Evolutionary conservation across 257 asterid species (phyloP).

Genomic region (Cinchona pubescens): DNA sequence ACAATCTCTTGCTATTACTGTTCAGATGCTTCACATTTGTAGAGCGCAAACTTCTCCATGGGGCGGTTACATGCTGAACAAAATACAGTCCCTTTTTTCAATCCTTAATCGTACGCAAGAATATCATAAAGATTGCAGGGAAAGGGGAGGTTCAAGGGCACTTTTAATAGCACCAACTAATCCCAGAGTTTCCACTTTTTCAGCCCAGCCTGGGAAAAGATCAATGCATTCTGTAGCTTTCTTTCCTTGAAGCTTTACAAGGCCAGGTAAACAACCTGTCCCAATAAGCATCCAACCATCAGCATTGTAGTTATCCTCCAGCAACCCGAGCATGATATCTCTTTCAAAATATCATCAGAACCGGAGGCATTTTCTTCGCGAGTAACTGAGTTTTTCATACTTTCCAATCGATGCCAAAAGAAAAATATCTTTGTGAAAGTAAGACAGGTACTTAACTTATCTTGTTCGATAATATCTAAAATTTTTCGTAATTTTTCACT

Average conservation of each 20-base stretch:
- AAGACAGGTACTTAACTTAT: slow-evolving; percentile 37
- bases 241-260: slow-evolving; percentile 32
- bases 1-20: neutral
- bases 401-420: slow-evolving; percentile 63
- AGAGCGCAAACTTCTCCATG: slow-evolving; percentile 52
- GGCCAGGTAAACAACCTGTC: slow-evolving; percentile 32
- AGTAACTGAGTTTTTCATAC: slow-evolving; percentile 31
- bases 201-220: slow-evolving; percentile 31
- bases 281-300: slow-evolving; percentile 56
- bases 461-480: slow-evolving; percentile 41
- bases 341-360: slow-evolving; percentile 19
- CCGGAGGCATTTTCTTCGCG: slow-evolving; percentile 12
- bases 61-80: slow-evolving; percentile 55
- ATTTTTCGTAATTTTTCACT: slow-evolving; percentile 32
- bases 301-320: slow-evolving; percentile 25
- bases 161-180: slow-evolving; percentile 38
- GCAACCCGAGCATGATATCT: slow-evolving; percentile 29
- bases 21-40: slow-evolving; percentile 44
- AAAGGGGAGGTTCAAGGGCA: slow-evolving; percentile 26
- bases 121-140: slow-evolving; percentile 37
- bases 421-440: slow-evolving; percentile 31
- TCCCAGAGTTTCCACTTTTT: slow-evolving; percentile 37
- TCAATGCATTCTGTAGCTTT: slow-evolving; percentile 29
- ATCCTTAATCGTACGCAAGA: slow-evolving; percentile 54
- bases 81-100: slow-evolving; percentile 26